Base-by-base conservation (phyloP, 2,329 filamentous ascomycete species). In the Ophiostoma sp. region DNA sequence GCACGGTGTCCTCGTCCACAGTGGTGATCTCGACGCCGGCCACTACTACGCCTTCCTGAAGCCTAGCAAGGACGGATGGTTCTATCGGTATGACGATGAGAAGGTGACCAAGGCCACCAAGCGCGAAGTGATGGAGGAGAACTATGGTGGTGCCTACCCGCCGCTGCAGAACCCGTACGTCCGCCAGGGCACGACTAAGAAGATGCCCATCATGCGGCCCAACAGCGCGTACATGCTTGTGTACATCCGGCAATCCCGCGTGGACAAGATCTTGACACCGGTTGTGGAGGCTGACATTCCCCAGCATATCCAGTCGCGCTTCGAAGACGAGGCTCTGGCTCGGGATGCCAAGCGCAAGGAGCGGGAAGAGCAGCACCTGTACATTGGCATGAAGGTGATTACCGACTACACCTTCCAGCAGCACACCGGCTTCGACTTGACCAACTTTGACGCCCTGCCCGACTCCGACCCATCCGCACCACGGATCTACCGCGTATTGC, bases 1-100 rank as follows among this genome's bases (percentile, higher is more conserved):
- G 25, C 95, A 99, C 78, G 94, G 96, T 74, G 96, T 99, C 28
- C 86, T 99, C 61, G 96, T 99, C 7, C 96, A 99, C 82, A 98
- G 94, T 77, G 96, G 96, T 75, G 96, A 98, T 79, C 87, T 98
- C 72, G 98, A 99, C 81, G 95, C 97, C 12, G 96, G 96, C 3
- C 96, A 99, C 82, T 99, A 99, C 83, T 99, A 99, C 80, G 96
- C 96, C 0, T 99, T 97, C 82, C 84, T 99, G 78, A 98, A 97
- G 80, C 96, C 97, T 0, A 89, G 91, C 74, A 97, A 97, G 82
- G 93, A 97, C 75, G 95, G 96, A 42, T 90, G 93, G 84, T 99
- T 97, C 84, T 98, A 97, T 86, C 96, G 93, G 79, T 99, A 97
- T 78, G 97, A 99, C 78, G 96, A 99, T 77, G 96, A 99, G 80